Evolutionary conservation across 129 eudicot species (phyloP).

Genomic region (Mikania micrantha): DNA sequence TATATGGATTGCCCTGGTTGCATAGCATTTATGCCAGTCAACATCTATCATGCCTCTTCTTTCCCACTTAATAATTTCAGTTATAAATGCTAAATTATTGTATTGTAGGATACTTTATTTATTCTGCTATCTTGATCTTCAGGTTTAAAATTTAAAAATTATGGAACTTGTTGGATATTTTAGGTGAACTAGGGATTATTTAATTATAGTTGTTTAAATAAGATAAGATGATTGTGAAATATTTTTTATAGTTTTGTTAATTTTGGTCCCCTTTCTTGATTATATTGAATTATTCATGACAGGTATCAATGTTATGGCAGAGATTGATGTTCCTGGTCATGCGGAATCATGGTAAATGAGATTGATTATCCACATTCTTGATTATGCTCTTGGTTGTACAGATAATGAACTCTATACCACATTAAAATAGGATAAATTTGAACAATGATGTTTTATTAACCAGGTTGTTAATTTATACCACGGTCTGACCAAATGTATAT

Average conservation of each 20-base stretch:
- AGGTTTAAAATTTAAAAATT: not conserved
- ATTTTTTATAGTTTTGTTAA: not conserved
- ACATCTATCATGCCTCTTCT: not conserved
- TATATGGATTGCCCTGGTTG: not conserved
- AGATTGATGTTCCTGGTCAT: constrained; percentile 98
- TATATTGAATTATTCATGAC: constrained; percentile 13
- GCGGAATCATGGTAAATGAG: constrained; percentile 81
- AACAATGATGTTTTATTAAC: not conserved
- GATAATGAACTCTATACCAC: not conserved
- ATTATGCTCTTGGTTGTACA: too few species aligned
- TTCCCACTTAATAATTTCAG: not conserved
- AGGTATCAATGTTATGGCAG: constrained; percentile 98
- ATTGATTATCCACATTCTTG: not conserved
- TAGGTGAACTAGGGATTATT: constrained; percentile 7
- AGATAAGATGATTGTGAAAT: not conserved
- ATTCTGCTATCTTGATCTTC: constrained; percentile 7
- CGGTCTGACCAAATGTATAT: not conserved
- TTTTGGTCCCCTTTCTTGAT: constrained; percentile 4
- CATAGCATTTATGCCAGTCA: not conserved
- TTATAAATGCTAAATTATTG: constrained; percentile 4
- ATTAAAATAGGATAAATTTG: not conserved
- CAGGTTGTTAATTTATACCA: not conserved
- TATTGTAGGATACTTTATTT: not conserved
- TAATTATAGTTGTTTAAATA: not conserved
- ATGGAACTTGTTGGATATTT: constrained; percentile 2